phyloP scores from a whole-genome alignment of 768 basidiomycete genomes.

The Russula virescens region DNA sequence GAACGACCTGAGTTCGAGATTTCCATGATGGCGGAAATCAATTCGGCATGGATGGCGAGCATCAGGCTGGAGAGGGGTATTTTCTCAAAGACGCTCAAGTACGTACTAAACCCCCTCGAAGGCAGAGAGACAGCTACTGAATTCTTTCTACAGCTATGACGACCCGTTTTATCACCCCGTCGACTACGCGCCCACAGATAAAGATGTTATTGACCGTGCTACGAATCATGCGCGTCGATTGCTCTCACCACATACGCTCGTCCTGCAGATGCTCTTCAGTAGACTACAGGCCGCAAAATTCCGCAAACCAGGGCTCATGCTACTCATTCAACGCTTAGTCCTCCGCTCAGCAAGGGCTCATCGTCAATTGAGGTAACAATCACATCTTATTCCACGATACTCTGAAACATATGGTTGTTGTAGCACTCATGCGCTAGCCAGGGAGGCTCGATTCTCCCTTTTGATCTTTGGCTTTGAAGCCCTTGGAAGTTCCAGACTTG shows the following conservation, averaged over 20 bases:
- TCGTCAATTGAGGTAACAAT: constrained; percentile 62
- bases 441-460: constrained; percentile 87
- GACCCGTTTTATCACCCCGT: constrained; percentile 87
- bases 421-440: constrained; percentile 88
- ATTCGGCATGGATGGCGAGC: constrained; percentile 82
- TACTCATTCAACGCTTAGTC: constrained; percentile 78
- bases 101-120: constrained; percentile 27
- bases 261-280: constrained; percentile 85
- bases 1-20: constrained; percentile 81
- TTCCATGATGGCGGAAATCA: constrained; percentile 76
- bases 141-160: constrained; percentile 50
- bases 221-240: constrained; percentile 64
- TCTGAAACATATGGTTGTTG: background rate
- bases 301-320: constrained; percentile 75
- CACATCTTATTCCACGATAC: background rate
- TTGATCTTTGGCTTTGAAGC: constrained; percentile 91
- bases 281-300: constrained; percentile 93
- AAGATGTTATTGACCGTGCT: constrained; percentile 71
- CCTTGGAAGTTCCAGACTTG: constrained; percentile 80
- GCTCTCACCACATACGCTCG: constrained; percentile 74
- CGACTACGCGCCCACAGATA: constrained; percentile 87
- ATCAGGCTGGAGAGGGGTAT: constrained; percentile 75
- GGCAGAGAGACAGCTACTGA: constrained; percentile 13
- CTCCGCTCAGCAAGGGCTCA: constrained; percentile 70
- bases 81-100: constrained; percentile 82